phyloP scores from a whole-genome alignment of 495 filamentous ascomycete genomes.

The Trichoderma gamsii region DNA sequence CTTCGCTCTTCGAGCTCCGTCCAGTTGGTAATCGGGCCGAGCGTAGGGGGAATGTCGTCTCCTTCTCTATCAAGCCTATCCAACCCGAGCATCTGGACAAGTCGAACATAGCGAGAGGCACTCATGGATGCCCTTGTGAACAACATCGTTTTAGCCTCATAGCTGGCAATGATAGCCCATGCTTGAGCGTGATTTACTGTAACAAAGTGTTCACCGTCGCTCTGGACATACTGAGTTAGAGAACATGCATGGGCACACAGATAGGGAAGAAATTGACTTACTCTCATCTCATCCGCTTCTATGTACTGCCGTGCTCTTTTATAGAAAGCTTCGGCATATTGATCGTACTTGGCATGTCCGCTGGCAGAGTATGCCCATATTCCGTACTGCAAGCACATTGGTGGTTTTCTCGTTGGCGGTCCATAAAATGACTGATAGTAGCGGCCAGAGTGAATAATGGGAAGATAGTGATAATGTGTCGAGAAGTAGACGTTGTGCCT shows the following conservation, averaged over 20 bases:
- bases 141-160: slow-evolving; percentile 38
- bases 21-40: slow-evolving; percentile 38
- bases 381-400: slow-evolving; percentile 45
- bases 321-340: slow-evolving; percentile 41
- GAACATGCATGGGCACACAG: no score
- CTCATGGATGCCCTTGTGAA: slow-evolving; percentile 44
- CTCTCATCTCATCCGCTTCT: slow-evolving; percentile 45
- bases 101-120: slow-evolving; percentile 32
- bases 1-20: slow-evolving; percentile 47
- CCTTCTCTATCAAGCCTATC: slow-evolving; percentile 38
- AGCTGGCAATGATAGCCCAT: slow-evolving; percentile 36
- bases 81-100: slow-evolving; percentile 43
- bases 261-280: slow-evolving; percentile 17
- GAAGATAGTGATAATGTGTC: slow-evolving; percentile 31
- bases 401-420: slow-evolving; percentile 39
- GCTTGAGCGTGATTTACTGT: slow-evolving; percentile 43
- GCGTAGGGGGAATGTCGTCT: slow-evolving; percentile 31
- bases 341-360: slow-evolving; percentile 33
- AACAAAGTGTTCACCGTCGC: slow-evolving; percentile 40
- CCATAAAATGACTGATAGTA: slow-evolving; percentile 40
- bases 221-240: slow-evolving; percentile 21
- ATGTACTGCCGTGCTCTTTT: slow-evolving; percentile 41
- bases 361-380: slow-evolving; percentile 40
- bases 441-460: slow-evolving; percentile 35
- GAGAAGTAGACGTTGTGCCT: slow-evolving; percentile 40